Base-by-base conservation (phyloP, 2,329 filamentous ascomycete genomes). In the Hypomyces perniciosus region DNA sequence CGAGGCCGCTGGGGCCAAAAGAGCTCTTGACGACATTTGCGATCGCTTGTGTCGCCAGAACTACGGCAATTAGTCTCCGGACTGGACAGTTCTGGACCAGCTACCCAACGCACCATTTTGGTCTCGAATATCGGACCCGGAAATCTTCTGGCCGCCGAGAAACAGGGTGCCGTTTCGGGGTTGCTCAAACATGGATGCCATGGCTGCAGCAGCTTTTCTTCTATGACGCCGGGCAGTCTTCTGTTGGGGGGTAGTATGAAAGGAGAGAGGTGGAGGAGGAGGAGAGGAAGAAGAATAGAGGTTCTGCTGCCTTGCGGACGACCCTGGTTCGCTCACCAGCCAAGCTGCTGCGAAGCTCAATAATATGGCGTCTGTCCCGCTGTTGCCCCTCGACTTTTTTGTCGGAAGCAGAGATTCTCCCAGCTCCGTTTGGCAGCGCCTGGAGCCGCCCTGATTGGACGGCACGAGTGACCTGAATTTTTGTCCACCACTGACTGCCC, bases 11-110 rank as follows among this genome's bases (percentile, higher is more conserved):
- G 46, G 93, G 93, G 50, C 93, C 93, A 68, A 99, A 99, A 12
- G 93, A 99, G 72, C 89, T 96, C 78, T 96, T 97, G 71, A 99
- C 90, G 54, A 99, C 91, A 83, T 97, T 99, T 64, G 93, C 87
- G 65, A 99, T 97, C 53, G 92, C 90, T 70, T 96, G 90, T 42
- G 93, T 97, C 60, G 93, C 93, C 61, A 90, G 83, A 44, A 97
- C 93, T 91, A 65, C 12, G 20, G 20, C 29, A 29, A 43, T 44
- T 34, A 34, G 48, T 60, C 53, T 65, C 60, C 35, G 52, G 30
- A 13, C 40, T 34, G 2, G 5, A 12, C 37, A 35, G 9, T 12
- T 38, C 33, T 8, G 30, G 6, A 53, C 57, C 68, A 46, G 31
- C 43, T 26, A 20, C 31, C 40, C 44, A 37, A 52, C 52, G 68